A percentile compares a stretch with the other conserved stretches of the same genome.
Conservation (phyloP, 2,329 filamentous ascomycete genomes). For the Incumbomyces delicatus region DNA sequence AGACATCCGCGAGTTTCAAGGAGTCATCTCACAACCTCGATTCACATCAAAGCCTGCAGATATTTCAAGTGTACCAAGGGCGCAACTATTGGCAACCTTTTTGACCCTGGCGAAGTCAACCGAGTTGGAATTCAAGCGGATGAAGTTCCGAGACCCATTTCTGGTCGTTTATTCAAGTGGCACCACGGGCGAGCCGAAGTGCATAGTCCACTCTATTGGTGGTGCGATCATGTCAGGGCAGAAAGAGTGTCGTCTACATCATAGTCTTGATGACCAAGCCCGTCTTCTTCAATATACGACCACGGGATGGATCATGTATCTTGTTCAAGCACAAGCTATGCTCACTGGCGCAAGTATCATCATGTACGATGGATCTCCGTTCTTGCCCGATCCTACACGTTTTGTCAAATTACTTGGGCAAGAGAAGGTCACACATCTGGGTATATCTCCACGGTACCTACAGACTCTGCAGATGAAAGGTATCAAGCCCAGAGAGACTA, state of each 20-base stretch:
- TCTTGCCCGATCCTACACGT: conserved; percentile 56
- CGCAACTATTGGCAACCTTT: conserved; percentile 34
- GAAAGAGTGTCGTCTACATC: conserved; percentile 53
- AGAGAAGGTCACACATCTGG: conserved; percentile 60
- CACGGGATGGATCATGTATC: conserved; percentile 84
- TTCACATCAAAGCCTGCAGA: conserved; percentile 49
- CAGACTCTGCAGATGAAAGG: conserved; percentile 58
- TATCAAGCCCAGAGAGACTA: conserved; percentile 51
- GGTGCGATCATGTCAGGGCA: conserved; percentile 29
- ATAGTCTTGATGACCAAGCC: conserved; percentile 34
- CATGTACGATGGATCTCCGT: conserved; percentile 77
- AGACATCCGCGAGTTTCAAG: conserved; percentile 50
- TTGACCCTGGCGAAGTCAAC: conserved; percentile 22
- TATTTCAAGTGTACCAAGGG: conserved; percentile 42
- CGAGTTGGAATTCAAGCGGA: conserved; percentile 27
- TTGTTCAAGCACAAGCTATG: conserved; percentile 46
- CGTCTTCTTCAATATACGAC: conserved; percentile 53
- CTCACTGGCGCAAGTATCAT: conserved; percentile 52
- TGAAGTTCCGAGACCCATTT: conserved; percentile 65
- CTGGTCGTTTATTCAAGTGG: conserved; percentile 69
- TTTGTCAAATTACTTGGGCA: conserved; percentile 55
- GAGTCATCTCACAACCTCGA: conserved; percentile 56
- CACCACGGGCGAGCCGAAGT: conserved; percentile 75
- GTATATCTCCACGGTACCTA: conserved; percentile 67
- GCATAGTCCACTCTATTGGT: conserved; percentile 62